Evolutionary conservation across 192 early-diverging fungal species (phyloP).

Genomic region (Coemansia sp.): DNA sequence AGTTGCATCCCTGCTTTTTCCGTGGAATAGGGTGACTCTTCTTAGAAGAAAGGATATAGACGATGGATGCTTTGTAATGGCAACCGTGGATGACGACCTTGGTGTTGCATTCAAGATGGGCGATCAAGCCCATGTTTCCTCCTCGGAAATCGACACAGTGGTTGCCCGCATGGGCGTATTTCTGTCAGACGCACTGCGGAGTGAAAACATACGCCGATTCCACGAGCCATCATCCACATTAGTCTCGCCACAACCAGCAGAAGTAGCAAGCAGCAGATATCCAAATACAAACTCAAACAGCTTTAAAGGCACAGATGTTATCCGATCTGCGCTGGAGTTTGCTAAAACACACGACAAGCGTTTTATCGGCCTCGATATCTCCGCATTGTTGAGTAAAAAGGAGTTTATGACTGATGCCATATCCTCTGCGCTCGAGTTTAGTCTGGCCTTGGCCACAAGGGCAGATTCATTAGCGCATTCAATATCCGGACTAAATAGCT

Average conservation of each 20-base stretch:
- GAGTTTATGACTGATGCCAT: conserved; percentile 1
- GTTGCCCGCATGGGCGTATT: conserved; percentile 1
- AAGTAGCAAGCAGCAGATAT: background rate
- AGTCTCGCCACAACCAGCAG: no score
- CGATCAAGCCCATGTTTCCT: background rate
- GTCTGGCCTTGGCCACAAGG: conserved; percentile 12
- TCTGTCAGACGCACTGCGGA: background rate
- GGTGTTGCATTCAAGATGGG: conserved; percentile 32
- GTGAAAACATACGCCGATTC: background rate
- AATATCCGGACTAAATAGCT: background rate
- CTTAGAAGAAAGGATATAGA: conserved; percentile 38
- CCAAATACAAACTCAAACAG: background rate
- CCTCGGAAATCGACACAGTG: background rate
- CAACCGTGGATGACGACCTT: conserved; percentile 44
- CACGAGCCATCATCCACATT: background rate
- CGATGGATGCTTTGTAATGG: conserved; percentile 24
- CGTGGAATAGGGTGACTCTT: conserved; percentile 32
- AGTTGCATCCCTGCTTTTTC: conserved; percentile 27
- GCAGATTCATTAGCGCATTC: conserved; percentile 1
- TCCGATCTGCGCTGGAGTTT: background rate
- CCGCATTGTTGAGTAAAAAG: background rate
- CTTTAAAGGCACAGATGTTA: background rate
- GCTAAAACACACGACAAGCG: conserved; percentile 1
- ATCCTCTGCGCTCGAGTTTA: conserved; percentile 5
- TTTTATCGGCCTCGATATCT: background rate